Percentiles rank a stretch among this genome's conserved stretches.
Evolutionary conservation across 148 eudicot genomes (phyloP).

Genomic region (Silene latifolia): DNA sequence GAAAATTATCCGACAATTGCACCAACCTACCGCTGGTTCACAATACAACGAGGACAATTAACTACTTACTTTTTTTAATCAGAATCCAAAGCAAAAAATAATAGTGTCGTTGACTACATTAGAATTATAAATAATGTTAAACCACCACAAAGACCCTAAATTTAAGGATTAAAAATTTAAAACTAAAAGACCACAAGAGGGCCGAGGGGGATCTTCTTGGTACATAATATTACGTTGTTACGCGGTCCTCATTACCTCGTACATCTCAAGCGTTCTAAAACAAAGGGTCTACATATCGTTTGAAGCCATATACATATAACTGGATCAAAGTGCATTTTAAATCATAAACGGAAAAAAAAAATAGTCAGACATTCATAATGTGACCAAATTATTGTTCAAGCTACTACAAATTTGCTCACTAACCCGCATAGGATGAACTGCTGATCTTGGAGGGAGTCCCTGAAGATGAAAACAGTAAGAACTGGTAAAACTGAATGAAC

Average conservation of each 20-base stretch:
- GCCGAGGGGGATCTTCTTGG: background rate
- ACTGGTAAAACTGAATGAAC: background rate
- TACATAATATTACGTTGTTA: background rate
- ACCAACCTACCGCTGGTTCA: no score
- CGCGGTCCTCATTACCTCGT: background rate
- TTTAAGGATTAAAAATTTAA: background rate
- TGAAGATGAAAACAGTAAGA: conserved; percentile 28
- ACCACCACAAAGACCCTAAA: background rate
- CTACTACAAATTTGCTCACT: conserved; percentile 28
- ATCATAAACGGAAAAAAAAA: background rate
- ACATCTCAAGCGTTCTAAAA: background rate
- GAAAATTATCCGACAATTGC: no score
- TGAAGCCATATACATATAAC: background rate
- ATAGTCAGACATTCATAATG: background rate
- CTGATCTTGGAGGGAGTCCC: conserved; percentile 97
- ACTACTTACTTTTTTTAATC: no score
- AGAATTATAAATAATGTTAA: background rate
- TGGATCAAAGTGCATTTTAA: no score
- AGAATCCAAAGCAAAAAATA: no score
- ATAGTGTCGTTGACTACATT: no score
- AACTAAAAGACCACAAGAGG: background rate
- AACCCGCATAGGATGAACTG: conserved; percentile 99
- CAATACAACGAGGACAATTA: no score
- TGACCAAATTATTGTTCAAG: conserved; percentile 7
- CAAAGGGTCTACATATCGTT: background rate